Percentiles rank a stretch among this genome's conserved stretches.
Conservation (phyloP, 2,329 filamentous ascomycete genomes). For the Arthrobotrys megalospora region DNA sequence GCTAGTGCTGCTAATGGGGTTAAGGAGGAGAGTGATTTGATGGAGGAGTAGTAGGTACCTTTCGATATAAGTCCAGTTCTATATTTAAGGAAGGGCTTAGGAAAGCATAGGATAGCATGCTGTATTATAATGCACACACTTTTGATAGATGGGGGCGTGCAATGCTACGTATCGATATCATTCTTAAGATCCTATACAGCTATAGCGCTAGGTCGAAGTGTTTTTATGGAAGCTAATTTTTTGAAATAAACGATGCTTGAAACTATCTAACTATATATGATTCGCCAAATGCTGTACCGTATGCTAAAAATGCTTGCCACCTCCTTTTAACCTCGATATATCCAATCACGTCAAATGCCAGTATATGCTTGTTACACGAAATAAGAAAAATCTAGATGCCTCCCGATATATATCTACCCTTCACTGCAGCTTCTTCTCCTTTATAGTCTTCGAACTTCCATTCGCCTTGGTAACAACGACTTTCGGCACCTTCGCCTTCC, state of each 20-base stretch:
- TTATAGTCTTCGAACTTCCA: slow-evolving; percentile 12
- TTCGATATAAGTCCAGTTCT: neutral
- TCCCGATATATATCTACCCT: neutral
- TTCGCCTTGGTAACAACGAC: slow-evolving; percentile 41
- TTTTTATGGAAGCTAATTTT: no score
- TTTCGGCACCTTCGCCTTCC: slow-evolving; percentile 34
- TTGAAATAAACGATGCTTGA: no score
- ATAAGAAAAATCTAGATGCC: neutral
- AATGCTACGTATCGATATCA: slow-evolving; percentile 12
- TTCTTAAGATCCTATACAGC: neutral
- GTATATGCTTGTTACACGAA: no score
- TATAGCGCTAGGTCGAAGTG: neutral
- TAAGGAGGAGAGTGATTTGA: slow-evolving; percentile 75
- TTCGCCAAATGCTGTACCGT: no score
- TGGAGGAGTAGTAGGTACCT: slow-evolving; percentile 48
- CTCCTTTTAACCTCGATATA: no score
- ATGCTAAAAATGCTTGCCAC: no score
- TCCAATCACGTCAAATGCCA: no score
- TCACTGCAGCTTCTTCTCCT: slow-evolving; percentile 49
- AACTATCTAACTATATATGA: no score
- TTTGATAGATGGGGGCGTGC: slow-evolving; percentile 41
- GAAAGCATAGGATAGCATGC: neutral
- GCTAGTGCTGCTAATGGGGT: slow-evolving; percentile 74
- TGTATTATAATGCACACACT: slow-evolving; percentile 48
- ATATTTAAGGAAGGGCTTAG: neutral